These are phyloP conservation scores for Coleophoma eucalyptorum DNA, from an alignment of 2,329 filamentous ascomycete species.

Conservation along the genomic window DNA sequence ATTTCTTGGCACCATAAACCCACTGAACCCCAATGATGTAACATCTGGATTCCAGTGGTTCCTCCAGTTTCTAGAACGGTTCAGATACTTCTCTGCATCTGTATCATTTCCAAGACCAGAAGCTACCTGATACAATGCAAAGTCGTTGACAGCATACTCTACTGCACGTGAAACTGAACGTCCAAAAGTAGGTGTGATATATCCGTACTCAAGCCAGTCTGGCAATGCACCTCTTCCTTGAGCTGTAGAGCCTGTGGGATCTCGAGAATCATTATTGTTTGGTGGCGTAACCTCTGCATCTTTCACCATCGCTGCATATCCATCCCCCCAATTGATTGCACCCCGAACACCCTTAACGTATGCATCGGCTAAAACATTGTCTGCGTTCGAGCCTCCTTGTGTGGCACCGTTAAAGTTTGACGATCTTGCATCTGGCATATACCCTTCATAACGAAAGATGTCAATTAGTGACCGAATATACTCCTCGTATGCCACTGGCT, in stretches of 20 bases:
- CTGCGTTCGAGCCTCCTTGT: conserved; percentile 67
- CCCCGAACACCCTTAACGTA: conserved; percentile 64
- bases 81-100: conserved; percentile 55
- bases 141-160: conserved; percentile 68
- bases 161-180: conserved; percentile 62
- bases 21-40: conserved; percentile 54
- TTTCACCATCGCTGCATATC: conserved; percentile 59
- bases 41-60: conserved; percentile 66
- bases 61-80: conserved; percentile 64
- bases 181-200: conserved; percentile 57
- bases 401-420: conserved; percentile 67
- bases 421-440: conserved; percentile 61
- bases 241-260: conserved; percentile 50
- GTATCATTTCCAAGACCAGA: conserved; percentile 44
- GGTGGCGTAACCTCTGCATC: conserved; percentile 61
- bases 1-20: conserved; percentile 63
- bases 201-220: conserved; percentile 63
- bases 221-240: conserved; percentile 66
- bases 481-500: conserved; percentile 59
- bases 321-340: conserved; percentile 59
- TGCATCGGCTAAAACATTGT: conserved; percentile 70
- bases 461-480: conserved; percentile 65
- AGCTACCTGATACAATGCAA: conserved; percentile 61
- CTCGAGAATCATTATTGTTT: conserved; percentile 54
- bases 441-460: conserved; percentile 62